Base-by-base conservation (phyloP, 2,329 filamentous ascomycete species). In the Dactylonectria macrodidyma region DNA sequence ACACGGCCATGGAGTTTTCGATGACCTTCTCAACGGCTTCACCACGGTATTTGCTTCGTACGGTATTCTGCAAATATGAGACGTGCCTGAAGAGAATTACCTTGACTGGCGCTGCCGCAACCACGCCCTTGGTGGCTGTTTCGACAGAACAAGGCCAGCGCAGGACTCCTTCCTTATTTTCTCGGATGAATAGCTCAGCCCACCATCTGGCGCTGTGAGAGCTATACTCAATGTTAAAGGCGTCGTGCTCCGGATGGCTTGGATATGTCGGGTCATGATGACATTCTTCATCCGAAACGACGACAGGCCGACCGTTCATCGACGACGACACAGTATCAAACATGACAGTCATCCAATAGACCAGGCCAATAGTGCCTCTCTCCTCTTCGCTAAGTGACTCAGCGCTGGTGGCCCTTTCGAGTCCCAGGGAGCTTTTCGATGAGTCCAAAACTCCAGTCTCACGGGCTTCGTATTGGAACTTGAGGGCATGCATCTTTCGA, bases 271-370 rank as follows among this genome's bases (percentile, higher is more conserved):
- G 72, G n/a, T 80, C 79, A 65, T 79, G 80, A 55, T 81, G 78
- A 59, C 81, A 82, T 66, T 83, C 81, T 47, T 84, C 81, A 36
- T 83, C 82, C 0, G 78, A 76, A 6, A 84, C 77, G 1, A 81
- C 79, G 3, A 82, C 76, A 1, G 77, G 75, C 19, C 77, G 69
- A 34, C 77, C 70, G 61, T 86, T 83, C 81, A 90, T 87, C 2
- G 87, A 86, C 1, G 88, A 84, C 1, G 86, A 88, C 16, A 89
- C 77, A 0, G 88, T 89, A 74, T 90, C 88, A 48, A 88, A 87
- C 88, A 90, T 90, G 55, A 89, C 81, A 0, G 85, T 86, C 50
- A 90, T 80, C 88, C 88, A 90, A 74, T 87, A 89, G 14, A 90
- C 75, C 11, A 90, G 78, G n/a, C 86, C 83, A 33, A 90, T 81